phyloP scores from a whole-genome alignment of 2,329 filamentous ascomycete species.

The Didymella segeticola region DNA sequence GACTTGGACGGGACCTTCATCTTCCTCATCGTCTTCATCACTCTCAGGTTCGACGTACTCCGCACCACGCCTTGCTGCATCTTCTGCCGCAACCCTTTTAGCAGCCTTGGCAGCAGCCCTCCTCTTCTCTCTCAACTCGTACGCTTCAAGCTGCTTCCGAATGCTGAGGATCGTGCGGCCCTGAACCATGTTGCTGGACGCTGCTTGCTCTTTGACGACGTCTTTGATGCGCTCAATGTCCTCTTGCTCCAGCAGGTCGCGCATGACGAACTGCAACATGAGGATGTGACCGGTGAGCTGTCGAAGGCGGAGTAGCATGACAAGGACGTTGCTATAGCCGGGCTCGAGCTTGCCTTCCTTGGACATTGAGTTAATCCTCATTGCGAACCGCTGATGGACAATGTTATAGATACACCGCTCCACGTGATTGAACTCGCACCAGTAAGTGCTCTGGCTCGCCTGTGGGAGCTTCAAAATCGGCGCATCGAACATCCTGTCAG shows the following conservation, averaged over 20 bases:
- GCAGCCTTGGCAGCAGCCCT: constrained; percentile 9
- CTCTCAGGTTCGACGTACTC: constrained; percentile 5
- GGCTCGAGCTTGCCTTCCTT: constrained; percentile 8
- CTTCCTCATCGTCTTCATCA: constrained; percentile 1
- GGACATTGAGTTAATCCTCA: constrained; percentile 50
- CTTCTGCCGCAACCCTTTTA: constrained; percentile 11
- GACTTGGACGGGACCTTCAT: constrained; percentile 10
- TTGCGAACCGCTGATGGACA: constrained; percentile 54
- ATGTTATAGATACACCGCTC: constrained; percentile 63
- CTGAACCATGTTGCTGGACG: constrained; percentile 11
- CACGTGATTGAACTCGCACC: constrained; percentile 58
- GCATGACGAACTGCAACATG: constrained; percentile 55
- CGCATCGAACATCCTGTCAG: constrained; percentile 58
- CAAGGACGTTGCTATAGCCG: constrained; percentile 15
- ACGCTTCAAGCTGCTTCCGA: constrained; percentile 37
- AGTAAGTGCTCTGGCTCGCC: constrained; percentile 53
- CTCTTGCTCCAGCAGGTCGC: constrained; percentile 53
- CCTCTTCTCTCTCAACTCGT: constrained; percentile 20
- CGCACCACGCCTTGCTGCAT: constrained; percentile 1
- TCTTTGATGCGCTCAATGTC: constrained; percentile 55
- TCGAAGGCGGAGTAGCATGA: constrained; percentile 58
- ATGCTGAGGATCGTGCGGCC: constrained; percentile 34
- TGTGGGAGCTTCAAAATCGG: constrained; percentile 63
- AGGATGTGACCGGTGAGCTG: constrained; percentile 60
- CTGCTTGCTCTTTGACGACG: constrained; percentile 34